Conservation (phyloP, 2,329 filamentous ascomycete genomes). For the Aspergillus tubingensis region DNA sequence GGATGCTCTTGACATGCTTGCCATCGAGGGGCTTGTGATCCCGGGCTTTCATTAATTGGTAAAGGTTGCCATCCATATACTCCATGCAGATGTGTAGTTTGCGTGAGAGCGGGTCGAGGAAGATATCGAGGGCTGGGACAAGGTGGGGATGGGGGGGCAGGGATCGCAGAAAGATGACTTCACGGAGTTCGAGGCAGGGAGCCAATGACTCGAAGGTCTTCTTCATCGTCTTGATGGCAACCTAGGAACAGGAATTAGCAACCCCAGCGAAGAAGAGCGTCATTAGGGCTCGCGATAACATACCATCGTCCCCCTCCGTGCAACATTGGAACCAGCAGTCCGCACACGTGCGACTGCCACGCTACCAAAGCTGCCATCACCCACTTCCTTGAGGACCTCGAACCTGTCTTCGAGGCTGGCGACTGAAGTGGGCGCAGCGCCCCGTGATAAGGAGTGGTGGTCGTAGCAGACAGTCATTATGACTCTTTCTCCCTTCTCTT, state of each 20-base stretch:
- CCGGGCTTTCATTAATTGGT: slow-evolving; percentile 97
- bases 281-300: slow-evolving; percentile 36
- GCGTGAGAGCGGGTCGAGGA: slow-evolving; percentile 91
- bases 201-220: slow-evolving; percentile 94
- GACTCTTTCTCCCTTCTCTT: slow-evolving; percentile 30
- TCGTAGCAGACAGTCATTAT: slow-evolving; percentile 79
- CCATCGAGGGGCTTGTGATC: slow-evolving; percentile 94
- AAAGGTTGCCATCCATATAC: slow-evolving; percentile 99
- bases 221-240: slow-evolving; percentile 99
- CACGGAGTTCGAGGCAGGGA: slow-evolving; percentile 87
- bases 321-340: slow-evolving; percentile 83
- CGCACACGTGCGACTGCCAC: slow-evolving; percentile 89
- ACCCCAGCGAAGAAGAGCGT: neutral
- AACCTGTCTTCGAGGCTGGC: slow-evolving; percentile 83
- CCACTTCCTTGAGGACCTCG: slow-evolving; percentile 96
- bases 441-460: slow-evolving; percentile 67
- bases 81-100: slow-evolving; percentile 99
- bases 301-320: slow-evolving; percentile 90
- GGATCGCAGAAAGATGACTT: slow-evolving; percentile 93
- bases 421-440: slow-evolving; percentile 51
- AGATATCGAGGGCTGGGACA: slow-evolving; percentile 97
- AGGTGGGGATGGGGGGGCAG: slow-evolving; percentile 86
- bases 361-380: slow-evolving; percentile 97
- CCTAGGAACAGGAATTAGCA: slow-evolving; percentile 54
- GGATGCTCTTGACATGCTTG: slow-evolving; percentile 91